These are phyloP conservation scores for Phoma sp. DNA, from an alignment of 2,329 filamentous ascomycete genomes.

Conservation along the genomic window DNA sequence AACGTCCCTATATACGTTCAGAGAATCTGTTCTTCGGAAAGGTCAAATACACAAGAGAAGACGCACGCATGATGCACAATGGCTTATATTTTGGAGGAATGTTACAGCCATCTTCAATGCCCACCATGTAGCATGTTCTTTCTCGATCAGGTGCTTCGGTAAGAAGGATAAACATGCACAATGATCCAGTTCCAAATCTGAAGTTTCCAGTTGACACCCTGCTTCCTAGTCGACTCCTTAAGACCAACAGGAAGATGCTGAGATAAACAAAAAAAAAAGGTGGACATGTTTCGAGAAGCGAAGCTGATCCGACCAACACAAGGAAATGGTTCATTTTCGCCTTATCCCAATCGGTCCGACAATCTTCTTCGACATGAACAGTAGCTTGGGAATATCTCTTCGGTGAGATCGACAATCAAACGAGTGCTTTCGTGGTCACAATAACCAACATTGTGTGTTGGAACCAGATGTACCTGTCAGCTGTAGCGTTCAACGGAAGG, in stretches of 20 bases:
- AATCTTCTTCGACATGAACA: slow-evolving; percentile 40
- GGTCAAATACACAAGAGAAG: background rate
- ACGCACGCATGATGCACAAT: background rate
- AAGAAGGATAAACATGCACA: slow-evolving; percentile 32
- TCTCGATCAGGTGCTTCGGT: slow-evolving; percentile 23
- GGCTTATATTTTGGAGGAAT: slow-evolving; percentile 21
- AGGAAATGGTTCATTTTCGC: slow-evolving; percentile 34
- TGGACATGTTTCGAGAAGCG: slow-evolving; percentile 33
- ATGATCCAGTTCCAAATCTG: slow-evolving; percentile 27
- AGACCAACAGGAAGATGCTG: slow-evolving; percentile 26
- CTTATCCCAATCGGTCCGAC: slow-evolving; percentile 40
- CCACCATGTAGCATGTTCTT: slow-evolving; percentile 24
- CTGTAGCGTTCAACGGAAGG: slow-evolving; percentile 34
- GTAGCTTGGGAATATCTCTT: slow-evolving; percentile 43
- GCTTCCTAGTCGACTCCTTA: slow-evolving; percentile 25
- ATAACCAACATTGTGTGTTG: slow-evolving; percentile 40
- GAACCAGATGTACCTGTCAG: slow-evolving; percentile 21
- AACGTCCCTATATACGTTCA: background rate
- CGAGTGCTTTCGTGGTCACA: slow-evolving; percentile 32
- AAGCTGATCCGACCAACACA: slow-evolving; percentile 34
- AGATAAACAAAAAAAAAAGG: slow-evolving; percentile 47
- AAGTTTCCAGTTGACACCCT: slow-evolving; percentile 19
- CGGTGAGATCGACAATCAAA: slow-evolving; percentile 39
- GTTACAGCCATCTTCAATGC: slow-evolving; percentile 18
- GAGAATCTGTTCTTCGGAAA: background rate